Evolutionary conservation across 2,329 filamentous ascomycete genomes (phyloP).

Genomic region (Colletotrichum lini): DNA sequence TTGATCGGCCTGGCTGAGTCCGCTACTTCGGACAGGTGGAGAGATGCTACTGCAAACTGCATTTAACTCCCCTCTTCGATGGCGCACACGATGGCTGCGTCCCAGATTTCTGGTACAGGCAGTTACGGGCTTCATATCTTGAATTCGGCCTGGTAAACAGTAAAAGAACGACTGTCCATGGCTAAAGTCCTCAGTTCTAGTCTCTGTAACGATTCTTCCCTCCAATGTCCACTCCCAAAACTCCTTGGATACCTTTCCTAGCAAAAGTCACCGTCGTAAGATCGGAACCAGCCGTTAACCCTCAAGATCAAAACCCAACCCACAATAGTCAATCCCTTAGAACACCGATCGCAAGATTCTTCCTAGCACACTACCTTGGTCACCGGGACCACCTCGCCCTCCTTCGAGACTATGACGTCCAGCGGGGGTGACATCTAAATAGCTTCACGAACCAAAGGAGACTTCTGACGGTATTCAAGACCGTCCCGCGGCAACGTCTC

Average conservation of each 20-base stretch:
- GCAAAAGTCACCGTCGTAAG: no score
- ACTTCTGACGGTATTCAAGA: not conserved
- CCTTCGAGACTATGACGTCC: not conserved
- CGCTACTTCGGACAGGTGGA: not conserved
- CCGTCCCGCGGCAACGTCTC: slow-evolving; percentile 29
- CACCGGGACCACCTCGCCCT: not conserved
- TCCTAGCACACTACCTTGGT: not conserved
- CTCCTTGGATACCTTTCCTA: not conserved
- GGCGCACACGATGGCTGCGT: no score
- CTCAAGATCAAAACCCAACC: not conserved
- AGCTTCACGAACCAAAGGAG: not conserved
- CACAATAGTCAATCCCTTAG: not conserved
- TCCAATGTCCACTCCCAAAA: no score
- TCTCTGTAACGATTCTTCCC: not conserved
- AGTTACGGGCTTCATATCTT: not conserved
- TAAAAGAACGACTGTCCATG: not conserved
- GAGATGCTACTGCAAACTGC: not conserved
- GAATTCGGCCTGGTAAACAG: not conserved
- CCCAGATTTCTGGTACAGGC: not conserved
- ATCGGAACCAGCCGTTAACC: not conserved
- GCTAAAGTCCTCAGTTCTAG: not conserved
- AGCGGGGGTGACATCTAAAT: not conserved
- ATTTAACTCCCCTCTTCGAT: not conserved
- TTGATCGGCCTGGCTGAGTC: not conserved
- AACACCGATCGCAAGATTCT: not conserved